phyloP scores from a whole-genome alignment of 306 rosid species.

The Astragalus membranaceus region DNA sequence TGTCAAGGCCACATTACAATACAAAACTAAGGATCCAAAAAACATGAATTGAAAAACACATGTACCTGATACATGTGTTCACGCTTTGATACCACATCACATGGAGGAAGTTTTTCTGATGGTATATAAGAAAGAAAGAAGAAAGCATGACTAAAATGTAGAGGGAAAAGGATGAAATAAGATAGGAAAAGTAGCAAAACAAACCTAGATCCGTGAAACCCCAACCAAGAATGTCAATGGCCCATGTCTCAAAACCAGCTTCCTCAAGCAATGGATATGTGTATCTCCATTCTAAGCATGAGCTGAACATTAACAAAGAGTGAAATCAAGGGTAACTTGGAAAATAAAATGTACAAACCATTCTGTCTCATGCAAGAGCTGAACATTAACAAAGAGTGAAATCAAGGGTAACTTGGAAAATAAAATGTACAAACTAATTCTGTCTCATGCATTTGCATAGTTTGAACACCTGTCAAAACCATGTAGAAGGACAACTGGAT shows the following conservation, averaged over 20 bases:
- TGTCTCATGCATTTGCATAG: too few relatives aligned
- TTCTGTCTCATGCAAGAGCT: too few relatives aligned
- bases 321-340: constrained; percentile 27
- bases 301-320: constrained; percentile 56
- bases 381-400: too few relatives aligned
- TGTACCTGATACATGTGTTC: constrained; percentile 76
- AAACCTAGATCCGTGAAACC: constrained; percentile 93
- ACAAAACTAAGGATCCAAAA: background rate
- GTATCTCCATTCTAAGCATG: constrained; percentile 96
- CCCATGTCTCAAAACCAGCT: constrained; percentile 87
- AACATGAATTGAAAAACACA: background rate
- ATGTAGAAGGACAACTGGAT: too few relatives aligned
- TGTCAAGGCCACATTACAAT: too few relatives aligned
- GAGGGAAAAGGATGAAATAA: background rate
- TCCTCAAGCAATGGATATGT: constrained; percentile 76
- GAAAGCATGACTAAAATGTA: background rate
- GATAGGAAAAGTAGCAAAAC: constrained; percentile 14
- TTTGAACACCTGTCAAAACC: too few relatives aligned
- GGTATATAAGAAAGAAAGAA: constrained; percentile 10
- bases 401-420: too few relatives aligned
- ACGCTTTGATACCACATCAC: constrained; percentile 70
- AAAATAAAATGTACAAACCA: constrained; percentile 1
- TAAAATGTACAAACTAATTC: too few relatives aligned
- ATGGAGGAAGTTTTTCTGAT: constrained; percentile 65
- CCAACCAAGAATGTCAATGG: constrained; percentile 96